Evolutionary conservation across 2,329 filamentous ascomycete genomes (phyloP), one percentile per base, ranked within the genome.

Genomic region (Cercospora sojina): DNA sequence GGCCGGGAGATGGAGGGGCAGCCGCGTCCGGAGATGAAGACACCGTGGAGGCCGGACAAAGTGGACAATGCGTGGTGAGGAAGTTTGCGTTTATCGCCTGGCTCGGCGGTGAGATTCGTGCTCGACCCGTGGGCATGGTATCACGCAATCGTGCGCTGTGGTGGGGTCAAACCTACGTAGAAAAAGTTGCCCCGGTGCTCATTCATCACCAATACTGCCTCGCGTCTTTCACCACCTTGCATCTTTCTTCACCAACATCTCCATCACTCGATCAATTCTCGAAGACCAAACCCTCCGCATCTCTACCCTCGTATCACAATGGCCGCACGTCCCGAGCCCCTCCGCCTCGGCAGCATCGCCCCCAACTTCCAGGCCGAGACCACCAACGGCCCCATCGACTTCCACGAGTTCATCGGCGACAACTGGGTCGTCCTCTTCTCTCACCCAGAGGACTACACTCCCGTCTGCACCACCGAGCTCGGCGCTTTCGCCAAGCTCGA

Each of bases 341-440:
- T 90, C 78, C 87, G 88, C 76, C 84, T 90, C 74, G 88, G 88
- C 77, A 88, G 83, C 79, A 83, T 81, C 75, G 88, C 88, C 75
- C 88, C 88, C 73, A 86, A 91, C 83, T 90, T 91, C 83, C 79
- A 88, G 73, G 87, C 88, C 68, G 84, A 89, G 74, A 90, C 88
- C 73, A 90, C 88, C 70, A 77, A 83, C 69, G 88, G 88, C 66
- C 83, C 83, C 63, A 89, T 90, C 77, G 84, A 90, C 80, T 91
- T 91, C 83, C 88, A 91, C 81, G 82, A 90, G 73, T 91, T 87
- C 83, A 89, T 90, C 72, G 88, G 87, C 74, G 83, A 89, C 81
- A 87, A 84, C 73, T 91, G 88, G 88, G 86, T 88, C 67, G 83
- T 91, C 69, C 84, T 91, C 72, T 91, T 91, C 84, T 90, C 88